Conservation (phyloP, 1,284 basidiomycete species). For the Ganoderma leucocontextum region DNA sequence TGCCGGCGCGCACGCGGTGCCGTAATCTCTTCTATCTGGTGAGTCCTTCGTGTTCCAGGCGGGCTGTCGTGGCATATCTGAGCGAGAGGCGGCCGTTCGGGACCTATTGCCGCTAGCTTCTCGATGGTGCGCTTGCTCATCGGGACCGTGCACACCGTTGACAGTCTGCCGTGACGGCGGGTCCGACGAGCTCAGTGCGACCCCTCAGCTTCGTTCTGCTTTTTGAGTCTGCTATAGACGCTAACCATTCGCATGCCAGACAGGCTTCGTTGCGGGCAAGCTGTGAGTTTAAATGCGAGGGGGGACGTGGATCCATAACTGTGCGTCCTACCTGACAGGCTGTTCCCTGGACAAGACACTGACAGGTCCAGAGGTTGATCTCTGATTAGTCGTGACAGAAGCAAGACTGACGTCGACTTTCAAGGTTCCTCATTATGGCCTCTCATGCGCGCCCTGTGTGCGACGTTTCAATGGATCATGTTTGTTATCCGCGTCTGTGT, state of each 20-base stretch:
- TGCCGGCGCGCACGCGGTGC: not conserved
- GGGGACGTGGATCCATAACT: not conserved
- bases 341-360: not conserved
- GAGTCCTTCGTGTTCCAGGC: not conserved
- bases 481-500: not conserved
- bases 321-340: not conserved
- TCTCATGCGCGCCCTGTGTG: not conserved
- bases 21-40: no score
- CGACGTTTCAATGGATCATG: not conserved
- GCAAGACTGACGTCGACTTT: not conserved
- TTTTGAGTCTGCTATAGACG: not conserved
- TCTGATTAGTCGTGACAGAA: not conserved
- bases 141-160: not conserved
- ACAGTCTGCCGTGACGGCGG: not conserved
- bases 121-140: not conserved
- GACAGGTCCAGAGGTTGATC: not conserved
- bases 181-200: not conserved
- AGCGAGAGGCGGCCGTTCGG: not conserved
- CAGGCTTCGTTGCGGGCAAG: not conserved
- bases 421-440: not conserved
- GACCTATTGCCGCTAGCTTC: not conserved
- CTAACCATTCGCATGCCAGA: not conserved
- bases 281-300: not conserved
- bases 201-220: not conserved
- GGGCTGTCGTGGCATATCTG: not conserved